These are phyloP conservation scores for Phytopythium helicoides DNA, from an alignment of 352 stramenopile species.

Conservation along the genomic window DNA sequence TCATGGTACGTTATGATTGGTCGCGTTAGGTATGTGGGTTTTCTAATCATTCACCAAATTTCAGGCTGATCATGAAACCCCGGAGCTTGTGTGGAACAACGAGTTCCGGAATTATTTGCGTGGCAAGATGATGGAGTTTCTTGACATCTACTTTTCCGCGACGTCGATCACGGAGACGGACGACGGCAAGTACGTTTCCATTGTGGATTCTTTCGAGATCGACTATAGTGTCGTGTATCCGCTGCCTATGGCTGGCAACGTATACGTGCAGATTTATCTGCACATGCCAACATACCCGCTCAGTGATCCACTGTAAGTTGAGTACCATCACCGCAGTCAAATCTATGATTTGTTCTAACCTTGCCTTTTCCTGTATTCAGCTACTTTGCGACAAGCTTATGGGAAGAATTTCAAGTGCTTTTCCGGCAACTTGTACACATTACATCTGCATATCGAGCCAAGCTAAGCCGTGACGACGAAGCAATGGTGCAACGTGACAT, in stretches of 20 bases:
- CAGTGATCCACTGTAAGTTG: constrained; percentile 86
- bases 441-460: constrained; percentile 58
- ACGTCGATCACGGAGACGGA: constrained; percentile 44
- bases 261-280: constrained; percentile 93
- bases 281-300: constrained; percentile 92
- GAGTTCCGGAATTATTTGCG: constrained; percentile 85
- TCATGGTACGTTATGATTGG: constrained; percentile 31
- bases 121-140: constrained; percentile 59
- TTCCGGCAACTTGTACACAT: constrained; percentile 66
- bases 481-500: constrained; percentile 64
- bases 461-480: constrained; percentile 62
- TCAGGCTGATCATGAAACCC: constrained; percentile 89
- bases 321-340: neutral
- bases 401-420: constrained; percentile 76
- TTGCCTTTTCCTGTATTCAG: constrained; percentile 18
- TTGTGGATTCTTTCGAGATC: constrained; percentile 60
- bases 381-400: constrained; percentile 77
- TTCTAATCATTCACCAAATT: constrained; percentile 6
- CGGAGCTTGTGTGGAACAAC: constrained; percentile 94
- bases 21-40: neutral
- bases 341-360: neutral
- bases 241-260: constrained; percentile 74
- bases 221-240: constrained; percentile 75
- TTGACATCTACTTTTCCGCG: constrained; percentile 76
- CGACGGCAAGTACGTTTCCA: constrained; percentile 29